Evolutionary conservation across 768 basidiomycete genomes (phyloP), one percentile per base, ranked within the genome.

Genomic region (Auricularia cornea): DNA sequence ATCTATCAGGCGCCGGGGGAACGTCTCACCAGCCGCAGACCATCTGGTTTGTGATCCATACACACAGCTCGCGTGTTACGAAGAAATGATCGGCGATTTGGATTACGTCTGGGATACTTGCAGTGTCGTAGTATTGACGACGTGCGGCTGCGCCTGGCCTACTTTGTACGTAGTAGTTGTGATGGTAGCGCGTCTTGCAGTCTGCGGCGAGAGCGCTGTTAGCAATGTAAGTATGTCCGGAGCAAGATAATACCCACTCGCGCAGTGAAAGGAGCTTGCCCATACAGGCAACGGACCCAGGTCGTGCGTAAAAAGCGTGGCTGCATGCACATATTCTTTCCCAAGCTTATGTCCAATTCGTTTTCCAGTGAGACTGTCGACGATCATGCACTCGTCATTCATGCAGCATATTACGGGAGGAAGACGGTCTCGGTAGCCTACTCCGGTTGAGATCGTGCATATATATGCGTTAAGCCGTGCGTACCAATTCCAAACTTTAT

Each of bases 101-200:
- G 10, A 48, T 48, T 18, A 48, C 44, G 16, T 5, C 12, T 20
- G 44, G 44, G 11, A 48, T 14, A 35, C 14, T 6, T 11, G 5
- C 18, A 11, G 18, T 48, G 12, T 48, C 23, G 18, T 73, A 74
- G 59, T 70, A 73, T 10, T 68, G 71, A 3, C 67, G 63, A 0
- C 26, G 52, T 0, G 67, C 65, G 6, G 68, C 68, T 18, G 10
- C 18, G 5, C 44, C 44, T 8, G 23, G 10, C 1, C 63, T 56
- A 20, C 30, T 30, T 44, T 74, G 67, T 18, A 72, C 71, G 56
- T 64, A 74, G 65, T 69, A 75, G 26, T 70, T 70, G 18, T 63
- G 67, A 59, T 74, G 69, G 44, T 74, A 74, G 29, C 69, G 68
- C 2, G 73, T 74, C 6, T 69, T 40, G 63, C 74, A 75, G 18